A percentile compares a stretch with the other conserved stretches of the same genome.
Conservation (phyloP, 192 early-diverging fungal genomes). For the Chytriomyces sp. region DNA sequence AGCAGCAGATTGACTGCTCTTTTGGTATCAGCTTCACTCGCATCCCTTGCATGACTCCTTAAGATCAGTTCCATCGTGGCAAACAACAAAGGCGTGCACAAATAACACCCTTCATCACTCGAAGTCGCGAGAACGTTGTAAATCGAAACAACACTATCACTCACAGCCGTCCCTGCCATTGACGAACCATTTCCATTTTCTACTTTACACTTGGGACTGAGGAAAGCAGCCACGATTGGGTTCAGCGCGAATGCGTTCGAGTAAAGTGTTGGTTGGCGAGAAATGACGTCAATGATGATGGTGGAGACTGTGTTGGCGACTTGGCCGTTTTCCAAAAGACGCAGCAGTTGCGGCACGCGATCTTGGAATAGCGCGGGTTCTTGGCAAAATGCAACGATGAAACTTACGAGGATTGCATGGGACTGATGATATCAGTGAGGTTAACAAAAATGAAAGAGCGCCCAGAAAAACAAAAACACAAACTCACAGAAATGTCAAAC, state of each 20-base stretch:
- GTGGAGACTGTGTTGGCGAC: background rate
- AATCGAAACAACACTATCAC: background rate
- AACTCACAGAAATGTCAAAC: background rate
- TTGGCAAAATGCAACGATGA: background rate
- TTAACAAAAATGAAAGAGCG: background rate
- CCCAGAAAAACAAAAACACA: background rate
- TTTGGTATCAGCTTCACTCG: background rate
- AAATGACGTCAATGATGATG: background rate
- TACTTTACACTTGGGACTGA: background rate
- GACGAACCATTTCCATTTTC: background rate
- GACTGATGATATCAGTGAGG: background rate
- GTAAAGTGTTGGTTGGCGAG: background rate
- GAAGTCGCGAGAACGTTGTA: background rate
- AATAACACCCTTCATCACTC: background rate
- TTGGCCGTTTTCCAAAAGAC: background rate
- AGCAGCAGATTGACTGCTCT: background rate
- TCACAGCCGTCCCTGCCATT: background rate
- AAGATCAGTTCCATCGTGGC: background rate
- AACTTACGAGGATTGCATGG: background rate
- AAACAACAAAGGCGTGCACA: background rate
- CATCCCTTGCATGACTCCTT: background rate
- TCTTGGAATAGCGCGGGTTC: background rate
- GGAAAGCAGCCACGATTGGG: background rate
- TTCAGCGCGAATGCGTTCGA: background rate
- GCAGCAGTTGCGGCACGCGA: background rate